These are phyloP conservation scores for Glycine soja DNA, from an alignment of 306 rosid species.

Conservation along the genomic window DNA sequence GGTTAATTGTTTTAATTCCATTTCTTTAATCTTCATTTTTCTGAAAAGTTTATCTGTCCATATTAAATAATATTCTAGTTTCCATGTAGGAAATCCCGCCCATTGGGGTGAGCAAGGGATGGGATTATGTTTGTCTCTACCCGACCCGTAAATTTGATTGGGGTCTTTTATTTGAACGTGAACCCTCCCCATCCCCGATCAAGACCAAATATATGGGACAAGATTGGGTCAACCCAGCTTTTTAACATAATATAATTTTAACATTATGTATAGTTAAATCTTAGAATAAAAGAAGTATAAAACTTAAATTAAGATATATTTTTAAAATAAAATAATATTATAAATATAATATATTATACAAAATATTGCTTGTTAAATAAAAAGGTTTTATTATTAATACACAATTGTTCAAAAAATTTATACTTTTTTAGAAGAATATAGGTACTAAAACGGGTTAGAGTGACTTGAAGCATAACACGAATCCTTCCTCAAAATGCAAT, in stretches of 20 bases:
- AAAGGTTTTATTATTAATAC: too few relatives aligned
- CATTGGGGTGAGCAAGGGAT: too few relatives aligned
- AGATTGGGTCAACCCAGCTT: too few relatives aligned
- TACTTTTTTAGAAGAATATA: too few relatives aligned
- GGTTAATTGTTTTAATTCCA: neutral
- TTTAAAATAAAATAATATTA: too few relatives aligned
- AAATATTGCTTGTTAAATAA: too few relatives aligned
- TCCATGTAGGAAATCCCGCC: neutral
- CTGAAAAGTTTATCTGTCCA: neutral
- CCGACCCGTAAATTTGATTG: neutral
- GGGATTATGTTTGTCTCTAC: neutral
- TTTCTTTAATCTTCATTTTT: neutral
- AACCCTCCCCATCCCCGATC: neutral
- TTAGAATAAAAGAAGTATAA: too few relatives aligned
- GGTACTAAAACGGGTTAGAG: neutral
- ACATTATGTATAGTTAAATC: too few relatives aligned
- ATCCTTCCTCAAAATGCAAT: neutral
- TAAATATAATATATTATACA: too few relatives aligned
- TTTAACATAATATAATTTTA: too few relatives aligned
- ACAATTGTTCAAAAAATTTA: too few relatives aligned
- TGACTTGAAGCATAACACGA: neutral
- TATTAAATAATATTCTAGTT: conserved; percentile 8
- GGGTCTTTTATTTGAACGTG: neutral
- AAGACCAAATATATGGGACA: neutral
- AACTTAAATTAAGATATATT: neutral